Evolutionary conservation across 2,329 filamentous ascomycete species (phyloP).

Genomic region (Lithohypha guttulata): DNA sequence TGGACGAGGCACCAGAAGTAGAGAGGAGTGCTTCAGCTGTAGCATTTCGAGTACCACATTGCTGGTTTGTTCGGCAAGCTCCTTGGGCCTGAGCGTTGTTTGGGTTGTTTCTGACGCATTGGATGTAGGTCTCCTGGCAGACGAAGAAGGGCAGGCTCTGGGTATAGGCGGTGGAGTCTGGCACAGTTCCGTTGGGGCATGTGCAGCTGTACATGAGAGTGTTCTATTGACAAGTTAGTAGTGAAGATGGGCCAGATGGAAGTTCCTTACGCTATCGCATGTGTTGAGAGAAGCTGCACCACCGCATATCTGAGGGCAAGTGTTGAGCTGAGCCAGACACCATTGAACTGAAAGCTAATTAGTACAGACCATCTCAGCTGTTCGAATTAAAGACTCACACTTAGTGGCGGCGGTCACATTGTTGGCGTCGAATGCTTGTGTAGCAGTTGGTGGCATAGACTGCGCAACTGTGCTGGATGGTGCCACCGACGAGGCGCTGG

Average conservation of each 20-base stretch:
- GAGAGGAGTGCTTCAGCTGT: conserved; percentile 25
- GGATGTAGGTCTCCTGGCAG: conserved; percentile 43
- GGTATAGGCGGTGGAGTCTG: conserved; percentile 46
- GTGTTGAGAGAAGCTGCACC: conserved; percentile 39
- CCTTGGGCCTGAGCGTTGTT: conserved; percentile 37
- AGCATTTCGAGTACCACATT: conserved; percentile 45
- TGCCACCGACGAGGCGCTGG: conserved; percentile 19
- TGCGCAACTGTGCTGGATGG: conserved; percentile 21
- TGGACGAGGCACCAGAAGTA: conserved; percentile 23
- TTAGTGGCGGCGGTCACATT: conserved; percentile 12
- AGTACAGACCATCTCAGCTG: conserved; percentile 1
- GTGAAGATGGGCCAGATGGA: conserved; percentile 12
- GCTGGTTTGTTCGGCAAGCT: conserved; percentile 37
- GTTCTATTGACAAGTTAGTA: conserved; percentile 26
- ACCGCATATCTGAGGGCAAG: conserved; percentile 51
- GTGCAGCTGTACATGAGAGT: conserved; percentile 46
- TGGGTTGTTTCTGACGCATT: conserved; percentile 38
- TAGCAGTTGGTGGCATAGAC: conserved; percentile 19
- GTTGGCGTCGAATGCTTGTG: conserved; percentile 16
- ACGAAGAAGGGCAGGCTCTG: conserved; percentile 51
- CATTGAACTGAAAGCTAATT: conserved; percentile 34
- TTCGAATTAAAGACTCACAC: conserved; percentile 16
- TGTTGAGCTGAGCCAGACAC: conserved; percentile 50
- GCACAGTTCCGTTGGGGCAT: conserved; percentile 45
- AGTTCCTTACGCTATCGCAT: conserved; percentile 45